Evolutionary conservation across 192 early-diverging fungal species (phyloP).

Genomic region (Bifiguratus adelaidae): DNA sequence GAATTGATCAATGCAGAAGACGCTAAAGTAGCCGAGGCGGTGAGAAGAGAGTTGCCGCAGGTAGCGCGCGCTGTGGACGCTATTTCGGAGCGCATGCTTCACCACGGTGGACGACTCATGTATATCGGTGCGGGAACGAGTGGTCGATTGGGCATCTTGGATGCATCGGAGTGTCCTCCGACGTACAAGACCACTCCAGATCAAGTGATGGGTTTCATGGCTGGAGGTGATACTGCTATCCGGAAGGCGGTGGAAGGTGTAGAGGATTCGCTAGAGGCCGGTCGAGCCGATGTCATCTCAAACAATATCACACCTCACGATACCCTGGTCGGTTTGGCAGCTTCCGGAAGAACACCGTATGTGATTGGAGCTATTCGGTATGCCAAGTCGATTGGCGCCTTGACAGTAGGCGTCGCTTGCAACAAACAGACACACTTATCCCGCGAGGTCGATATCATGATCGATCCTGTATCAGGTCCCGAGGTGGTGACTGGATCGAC

Average conservation of each 20-base stretch:
- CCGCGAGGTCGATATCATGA: conserved; percentile 4
- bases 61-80: conserved; percentile 2
- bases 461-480: conserved; percentile 5
- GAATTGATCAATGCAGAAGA: conserved; percentile 11
- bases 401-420: conserved; percentile 5
- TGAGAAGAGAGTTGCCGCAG: conserved; percentile 1
- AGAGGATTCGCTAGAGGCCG: conserved; percentile 5
- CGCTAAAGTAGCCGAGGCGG: background rate
- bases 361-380: conserved; percentile 4
- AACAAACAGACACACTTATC: background rate
- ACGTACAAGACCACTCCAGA: conserved; percentile 2
- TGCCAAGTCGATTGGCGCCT: background rate
- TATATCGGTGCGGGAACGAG: conserved; percentile 7
- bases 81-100: conserved; percentile 7
- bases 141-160: conserved; percentile 7
- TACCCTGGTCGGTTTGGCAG: conserved; percentile 9
- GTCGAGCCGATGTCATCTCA: conserved; percentile 1
- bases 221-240: conserved; percentile 9
- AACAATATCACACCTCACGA: conserved; percentile 4
- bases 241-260: conserved; percentile 8
- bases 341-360: conserved; percentile 8
- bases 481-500: conserved; percentile 10
- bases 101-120: conserved; percentile 4
- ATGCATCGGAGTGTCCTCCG: conserved; percentile 7
- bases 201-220: conserved; percentile 7